Conservation (phyloP, 176 grass and related monocot species). For the Avena atlantica region DNA sequence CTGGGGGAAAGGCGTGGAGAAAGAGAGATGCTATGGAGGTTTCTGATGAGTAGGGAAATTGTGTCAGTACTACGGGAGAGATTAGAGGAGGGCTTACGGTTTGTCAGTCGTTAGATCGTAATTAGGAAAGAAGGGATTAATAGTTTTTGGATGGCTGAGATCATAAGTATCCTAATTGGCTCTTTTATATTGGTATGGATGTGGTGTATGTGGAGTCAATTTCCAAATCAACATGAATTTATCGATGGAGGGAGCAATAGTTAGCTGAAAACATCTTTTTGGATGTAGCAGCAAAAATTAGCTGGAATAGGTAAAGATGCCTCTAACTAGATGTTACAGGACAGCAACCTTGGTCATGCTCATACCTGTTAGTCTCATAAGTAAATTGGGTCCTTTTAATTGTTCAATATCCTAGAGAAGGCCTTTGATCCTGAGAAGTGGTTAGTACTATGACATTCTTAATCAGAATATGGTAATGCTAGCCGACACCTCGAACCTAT, state of each 20-base stretch:
- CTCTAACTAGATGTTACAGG: not conserved
- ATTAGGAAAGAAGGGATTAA: not conserved
- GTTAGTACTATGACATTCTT: not conserved
- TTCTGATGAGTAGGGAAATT: not conserved
- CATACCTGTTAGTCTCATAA: not conserved
- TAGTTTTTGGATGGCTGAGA: not conserved
- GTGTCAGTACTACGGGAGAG: not conserved
- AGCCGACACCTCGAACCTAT: not conserved
- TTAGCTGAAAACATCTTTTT: slow-evolving; percentile 1
- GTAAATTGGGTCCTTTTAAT: not conserved
- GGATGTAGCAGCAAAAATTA: not conserved
- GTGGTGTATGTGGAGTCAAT: not conserved
- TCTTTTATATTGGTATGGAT: not conserved
- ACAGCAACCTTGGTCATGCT: not conserved
- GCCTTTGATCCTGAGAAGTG: not conserved
- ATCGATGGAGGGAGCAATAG: not conserved
- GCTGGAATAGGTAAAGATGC: not conserved
- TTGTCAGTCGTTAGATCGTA: not conserved
- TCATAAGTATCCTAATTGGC: not conserved
- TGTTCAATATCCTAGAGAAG: not conserved
- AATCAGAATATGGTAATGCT: not conserved
- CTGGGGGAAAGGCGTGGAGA: not conserved
- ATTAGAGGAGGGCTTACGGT: not conserved
- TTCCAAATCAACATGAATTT: not conserved
- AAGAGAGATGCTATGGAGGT: not conserved